Conservation (phyloP, 306 rosid genomes). For the Dryas drummondii region DNA sequence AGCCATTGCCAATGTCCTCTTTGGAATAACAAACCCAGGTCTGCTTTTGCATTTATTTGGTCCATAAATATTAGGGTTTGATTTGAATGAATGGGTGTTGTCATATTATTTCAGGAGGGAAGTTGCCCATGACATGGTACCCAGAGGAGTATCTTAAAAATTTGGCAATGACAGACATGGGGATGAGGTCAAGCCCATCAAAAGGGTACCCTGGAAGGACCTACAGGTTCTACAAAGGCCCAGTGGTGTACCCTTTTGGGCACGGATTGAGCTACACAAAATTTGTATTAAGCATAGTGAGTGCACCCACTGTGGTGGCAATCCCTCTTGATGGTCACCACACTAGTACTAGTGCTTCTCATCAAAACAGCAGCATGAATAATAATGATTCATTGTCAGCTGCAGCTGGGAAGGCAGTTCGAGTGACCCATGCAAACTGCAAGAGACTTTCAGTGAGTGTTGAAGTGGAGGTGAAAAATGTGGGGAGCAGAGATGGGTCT, state of each 20-base stretch:
- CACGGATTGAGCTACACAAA: constrained; percentile 64
- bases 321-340: constrained; percentile 58
- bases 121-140: constrained; percentile 90
- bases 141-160: constrained; percentile 65
- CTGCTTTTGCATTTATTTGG: not conserved
- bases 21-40: constrained; percentile 70
- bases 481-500: constrained; percentile 68
- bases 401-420: constrained; percentile 50
- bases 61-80: not conserved
- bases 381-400: constrained; percentile 4
- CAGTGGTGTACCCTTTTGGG: constrained; percentile 78
- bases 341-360: not conserved
- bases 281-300: constrained; percentile 53
- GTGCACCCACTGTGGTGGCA: constrained; percentile 51
- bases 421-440: constrained; percentile 78
- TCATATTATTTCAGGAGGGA: constrained; percentile 52
- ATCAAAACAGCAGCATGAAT: no score
- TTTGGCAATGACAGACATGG: constrained; percentile 82
- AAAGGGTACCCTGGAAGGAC: constrained; percentile 78
- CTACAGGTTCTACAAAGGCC: constrained; percentile 75
- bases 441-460: constrained; percentile 49
- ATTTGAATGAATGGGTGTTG: no score
- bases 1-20: constrained; percentile 74
- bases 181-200: constrained; percentile 54
- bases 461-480: constrained; percentile 58